These are phyloP conservation scores for Erigeron canadensis DNA, from an alignment of 129 eudicot genomes.

Conservation along the genomic window DNA sequence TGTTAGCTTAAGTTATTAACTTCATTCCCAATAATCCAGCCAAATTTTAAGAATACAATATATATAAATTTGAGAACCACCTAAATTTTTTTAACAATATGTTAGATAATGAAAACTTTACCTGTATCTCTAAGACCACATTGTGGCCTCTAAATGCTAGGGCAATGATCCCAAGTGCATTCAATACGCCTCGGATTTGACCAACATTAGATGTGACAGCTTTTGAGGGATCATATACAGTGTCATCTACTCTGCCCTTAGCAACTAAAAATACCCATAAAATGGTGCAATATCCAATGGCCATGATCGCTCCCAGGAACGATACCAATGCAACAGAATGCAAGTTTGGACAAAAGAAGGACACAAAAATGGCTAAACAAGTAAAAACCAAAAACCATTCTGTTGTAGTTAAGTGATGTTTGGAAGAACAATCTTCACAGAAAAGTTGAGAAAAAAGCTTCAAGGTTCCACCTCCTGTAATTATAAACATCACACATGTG, in stretches of 20 bases:
- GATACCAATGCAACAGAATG: conserved; percentile 50
- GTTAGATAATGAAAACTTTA: no score
- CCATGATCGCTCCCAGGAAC: conserved; percentile 44
- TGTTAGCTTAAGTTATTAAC: no score
- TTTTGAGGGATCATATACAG: conserved; percentile 11
- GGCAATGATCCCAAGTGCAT: conserved; percentile 50
- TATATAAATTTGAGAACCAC: no score
- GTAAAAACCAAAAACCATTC: conserved; percentile 57
- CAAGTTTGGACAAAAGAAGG: conserved; percentile 54
- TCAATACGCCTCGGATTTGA: conserved; percentile 28
- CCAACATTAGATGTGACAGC: conserved; percentile 3
- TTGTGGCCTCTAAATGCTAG: conserved; percentile 71
- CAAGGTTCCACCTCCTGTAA: conserved; percentile 51
- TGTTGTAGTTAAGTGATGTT: conserved; percentile 29
- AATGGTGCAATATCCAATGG: conserved; percentile 38
- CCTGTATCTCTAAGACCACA: conserved; percentile 76
- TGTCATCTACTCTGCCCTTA: conserved; percentile 25
- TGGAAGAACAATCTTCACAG: conserved; percentile 34
- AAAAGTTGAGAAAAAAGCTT: conserved; percentile 35
- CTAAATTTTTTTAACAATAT: no score
- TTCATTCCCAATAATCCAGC: no score
- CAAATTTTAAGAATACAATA: no score
- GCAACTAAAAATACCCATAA: conserved; percentile 42
- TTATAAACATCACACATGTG: conserved; percentile 51
- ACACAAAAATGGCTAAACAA: conserved; percentile 40